Percentiles rank a stretch among this genome's conserved stretches.
These are phyloP conservation scores for Curvularia sp. DNA, from an alignment of 2,329 filamentous ascomycete genomes.

Conservation along the genomic window DNA sequence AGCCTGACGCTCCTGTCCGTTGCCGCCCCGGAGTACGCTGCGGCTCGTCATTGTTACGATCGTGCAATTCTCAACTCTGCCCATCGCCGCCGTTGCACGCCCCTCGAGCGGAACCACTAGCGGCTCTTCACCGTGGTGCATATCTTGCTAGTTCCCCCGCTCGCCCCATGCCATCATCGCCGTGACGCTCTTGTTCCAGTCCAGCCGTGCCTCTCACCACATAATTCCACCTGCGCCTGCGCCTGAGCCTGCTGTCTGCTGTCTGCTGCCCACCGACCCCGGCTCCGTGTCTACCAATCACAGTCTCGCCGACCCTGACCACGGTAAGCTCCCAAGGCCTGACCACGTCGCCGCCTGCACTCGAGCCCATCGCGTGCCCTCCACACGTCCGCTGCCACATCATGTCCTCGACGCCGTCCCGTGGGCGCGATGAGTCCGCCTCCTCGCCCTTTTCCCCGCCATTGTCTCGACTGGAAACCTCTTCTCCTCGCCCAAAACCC, in stretches of 20 bases:
- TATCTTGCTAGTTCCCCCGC: not conserved
- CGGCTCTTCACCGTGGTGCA: slow-evolving; percentile 12
- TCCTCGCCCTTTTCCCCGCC: slow-evolving; percentile 24
- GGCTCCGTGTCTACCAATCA: slow-evolving; percentile 27
- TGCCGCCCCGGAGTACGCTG: not conserved
- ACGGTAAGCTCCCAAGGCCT: slow-evolving; percentile 12
- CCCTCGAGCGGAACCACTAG: slow-evolving; percentile 14
- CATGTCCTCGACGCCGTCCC: slow-evolving; percentile 16
- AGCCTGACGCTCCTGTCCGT: slow-evolving; percentile 5
- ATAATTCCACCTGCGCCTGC: slow-evolving; percentile 14
- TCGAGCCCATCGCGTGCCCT: slow-evolving; percentile 17
- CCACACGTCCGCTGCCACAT: slow-evolving; percentile 20
- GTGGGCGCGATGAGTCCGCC: slow-evolving; percentile 20
- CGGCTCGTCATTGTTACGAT: not conserved
- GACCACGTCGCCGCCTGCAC: slow-evolving; percentile 27
- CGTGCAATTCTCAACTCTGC: not conserved
- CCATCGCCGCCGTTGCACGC: not conserved
- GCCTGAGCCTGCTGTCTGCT: slow-evolving; percentile 2
- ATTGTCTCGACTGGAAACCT: slow-evolving; percentile 29
- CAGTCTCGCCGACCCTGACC: slow-evolving; percentile 13
- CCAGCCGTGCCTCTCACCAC: slow-evolving; percentile 17
- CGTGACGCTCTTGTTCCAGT: slow-evolving; percentile 9
- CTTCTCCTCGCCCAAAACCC: slow-evolving; percentile 18
- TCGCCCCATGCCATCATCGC: slow-evolving; percentile 1
- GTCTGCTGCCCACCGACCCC: slow-evolving; percentile 3